Conservation (phyloP, 2,329 filamentous ascomycete genomes). For the Cladophialophora immunda region DNA sequence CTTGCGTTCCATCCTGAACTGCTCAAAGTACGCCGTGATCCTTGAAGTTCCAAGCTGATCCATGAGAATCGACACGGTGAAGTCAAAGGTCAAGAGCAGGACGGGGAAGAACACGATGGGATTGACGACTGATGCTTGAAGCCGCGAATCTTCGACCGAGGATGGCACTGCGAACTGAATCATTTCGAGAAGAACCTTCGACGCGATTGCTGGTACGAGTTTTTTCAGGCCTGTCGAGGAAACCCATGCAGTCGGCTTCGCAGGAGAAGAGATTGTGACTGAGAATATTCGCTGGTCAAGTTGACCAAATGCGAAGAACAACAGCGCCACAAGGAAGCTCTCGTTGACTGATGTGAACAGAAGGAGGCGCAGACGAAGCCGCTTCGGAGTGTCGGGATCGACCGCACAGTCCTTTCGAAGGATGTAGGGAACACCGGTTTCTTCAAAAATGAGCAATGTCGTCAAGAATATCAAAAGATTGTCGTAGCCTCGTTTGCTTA, state of each 20-base stretch:
- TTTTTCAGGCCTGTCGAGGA: not conserved
- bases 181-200: not conserved
- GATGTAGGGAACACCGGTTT: not conserved
- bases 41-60: not conserved
- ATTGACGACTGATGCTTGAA: not conserved
- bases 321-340: not conserved
- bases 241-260: not conserved
- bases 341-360: not conserved
- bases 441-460: not conserved
- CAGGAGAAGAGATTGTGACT: not conserved
- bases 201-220: not conserved
- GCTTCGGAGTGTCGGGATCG: not conserved
- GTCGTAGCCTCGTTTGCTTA: not conserved
- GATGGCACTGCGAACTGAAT: not conserved
- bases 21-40: not conserved
- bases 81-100: not conserved
- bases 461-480: not conserved
- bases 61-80: not conserved
- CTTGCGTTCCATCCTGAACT: not conserved
- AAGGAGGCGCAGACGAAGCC: not conserved
- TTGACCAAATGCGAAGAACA: not conserved
- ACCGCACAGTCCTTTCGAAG: not conserved
- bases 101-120: not conserved
- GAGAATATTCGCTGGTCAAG: not conserved
- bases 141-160: not conserved